Conservation (phyloP, 805 yeast genomes). For the Candida khao-thaluensis region DNA sequence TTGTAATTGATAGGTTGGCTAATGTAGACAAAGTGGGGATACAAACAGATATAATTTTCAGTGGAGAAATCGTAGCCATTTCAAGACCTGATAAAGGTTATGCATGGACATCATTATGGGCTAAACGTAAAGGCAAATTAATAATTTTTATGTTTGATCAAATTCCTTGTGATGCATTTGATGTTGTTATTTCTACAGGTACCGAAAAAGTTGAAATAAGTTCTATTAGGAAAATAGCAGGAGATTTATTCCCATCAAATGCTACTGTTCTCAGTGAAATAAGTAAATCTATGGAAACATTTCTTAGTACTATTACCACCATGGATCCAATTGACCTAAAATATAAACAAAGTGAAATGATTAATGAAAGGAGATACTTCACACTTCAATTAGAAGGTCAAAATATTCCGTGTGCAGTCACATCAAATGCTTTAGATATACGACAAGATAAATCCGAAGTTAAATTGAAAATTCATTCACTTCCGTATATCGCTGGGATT, state of each 20-base stretch:
- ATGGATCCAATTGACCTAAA: constrained; percentile 13
- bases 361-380: constrained; percentile 63
- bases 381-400: constrained; percentile 48
- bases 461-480: constrained; percentile 66
- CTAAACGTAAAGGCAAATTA: constrained; percentile 66
- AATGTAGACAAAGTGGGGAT: constrained; percentile 18
- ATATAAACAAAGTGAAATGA: constrained; percentile 20
- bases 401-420: constrained; percentile 71
- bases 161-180: constrained; percentile 64
- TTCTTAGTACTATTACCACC: constrained; percentile 16
- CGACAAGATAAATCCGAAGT: constrained; percentile 42
- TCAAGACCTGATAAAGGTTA: constrained; percentile 55
- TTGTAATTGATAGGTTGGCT: constrained; percentile 53
- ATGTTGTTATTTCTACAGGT: constrained; percentile 39
- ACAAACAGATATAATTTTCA: constrained; percentile 52
- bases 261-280: constrained; percentile 20
- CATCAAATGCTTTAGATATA: constrained; percentile 56
- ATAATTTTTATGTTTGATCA: constrained; percentile 86
- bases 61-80: constrained; percentile 85
- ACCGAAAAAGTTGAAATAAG: constrained; percentile 12
- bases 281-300: constrained; percentile 27
- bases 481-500: constrained; percentile 87
- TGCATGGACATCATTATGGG: constrained; percentile 92
- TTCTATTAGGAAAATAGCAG: constrained; percentile 34
- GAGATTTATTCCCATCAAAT: constrained; percentile 25